phyloP scores from a whole-genome alignment of 306 rosid species.

The Luffa acutangula region DNA sequence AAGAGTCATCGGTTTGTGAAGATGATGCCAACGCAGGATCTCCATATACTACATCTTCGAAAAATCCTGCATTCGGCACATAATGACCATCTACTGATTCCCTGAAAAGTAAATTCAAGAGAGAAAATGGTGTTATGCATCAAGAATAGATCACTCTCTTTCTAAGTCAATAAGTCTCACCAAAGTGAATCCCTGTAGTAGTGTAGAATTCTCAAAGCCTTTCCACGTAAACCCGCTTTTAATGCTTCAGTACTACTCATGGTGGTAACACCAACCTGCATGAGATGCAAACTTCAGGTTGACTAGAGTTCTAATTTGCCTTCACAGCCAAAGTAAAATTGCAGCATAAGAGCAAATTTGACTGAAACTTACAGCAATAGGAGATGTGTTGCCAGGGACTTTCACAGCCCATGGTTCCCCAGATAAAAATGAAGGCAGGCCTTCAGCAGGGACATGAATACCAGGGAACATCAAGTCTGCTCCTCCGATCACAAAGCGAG shows the following conservation, averaged over 20 bases:
- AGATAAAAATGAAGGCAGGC: constrained; percentile 61
- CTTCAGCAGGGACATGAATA: constrained; percentile 64
- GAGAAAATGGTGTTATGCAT: constrained; percentile 8
- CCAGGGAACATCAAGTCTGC: constrained; percentile 99
- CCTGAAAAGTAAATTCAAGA: constrained; percentile 35
- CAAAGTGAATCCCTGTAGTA: constrained; percentile 74
- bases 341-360: background rate
- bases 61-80: constrained; percentile 91
- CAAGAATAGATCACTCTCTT: background rate
- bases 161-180: constrained; percentile 33
- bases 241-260: constrained; percentile 76
- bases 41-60: constrained; percentile 70
- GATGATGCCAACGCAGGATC: constrained; percentile 51
- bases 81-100: constrained; percentile 54
- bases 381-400: constrained; percentile 93
- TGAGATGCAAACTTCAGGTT: background rate
- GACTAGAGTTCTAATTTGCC: background rate
- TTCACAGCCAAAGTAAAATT: background rate
- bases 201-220: constrained; percentile 81
- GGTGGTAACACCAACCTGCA: constrained; percentile 83
- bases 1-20: constrained; percentile 27
- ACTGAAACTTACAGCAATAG: constrained; percentile 58
- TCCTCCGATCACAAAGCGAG: constrained; percentile 72
- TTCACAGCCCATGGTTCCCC: constrained; percentile 81
- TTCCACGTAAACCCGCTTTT: constrained; percentile 82